Conservation (phyloP, 805 yeast genomes). For the Myxozyma geophila region DNA sequence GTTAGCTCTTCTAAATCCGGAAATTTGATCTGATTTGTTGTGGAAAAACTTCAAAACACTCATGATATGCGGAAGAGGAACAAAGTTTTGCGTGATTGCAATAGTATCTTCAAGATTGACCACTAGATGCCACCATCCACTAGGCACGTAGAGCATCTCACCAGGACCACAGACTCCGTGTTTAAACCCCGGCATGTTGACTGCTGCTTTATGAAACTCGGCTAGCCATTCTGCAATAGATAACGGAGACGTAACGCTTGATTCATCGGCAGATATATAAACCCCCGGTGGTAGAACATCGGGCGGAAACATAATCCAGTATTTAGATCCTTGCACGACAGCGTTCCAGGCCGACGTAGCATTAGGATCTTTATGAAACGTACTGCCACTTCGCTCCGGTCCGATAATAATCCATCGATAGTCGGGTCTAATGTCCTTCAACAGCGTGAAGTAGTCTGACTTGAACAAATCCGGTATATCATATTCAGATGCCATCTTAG, state of each 20-base stretch:
- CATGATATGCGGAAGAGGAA: conserved; percentile 64
- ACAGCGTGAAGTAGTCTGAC: conserved; percentile 56
- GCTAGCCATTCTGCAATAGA: conserved; percentile 92
- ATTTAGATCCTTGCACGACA: conserved; percentile 18
- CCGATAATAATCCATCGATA: conserved; percentile 92
- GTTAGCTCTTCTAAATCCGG: conserved; percentile 60
- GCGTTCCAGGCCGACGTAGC: conserved; percentile 91
- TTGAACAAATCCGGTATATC: conserved; percentile 35
- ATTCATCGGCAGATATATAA: conserved; percentile 68
- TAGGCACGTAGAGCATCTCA: conserved; percentile 85
- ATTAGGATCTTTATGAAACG: conserved; percentile 93
- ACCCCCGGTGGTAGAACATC: conserved; percentile 82
- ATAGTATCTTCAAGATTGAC: conserved; percentile 79
- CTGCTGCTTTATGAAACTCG: conserved; percentile 76
- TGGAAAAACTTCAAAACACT: conserved; percentile 69
- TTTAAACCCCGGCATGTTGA: conserved; percentile 52
- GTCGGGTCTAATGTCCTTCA: conserved; percentile 68
- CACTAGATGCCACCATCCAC: conserved; percentile 98
- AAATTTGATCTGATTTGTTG: conserved; percentile 68
- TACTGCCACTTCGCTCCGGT: conserved; percentile 79
- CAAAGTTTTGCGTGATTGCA: conserved; percentile 89
- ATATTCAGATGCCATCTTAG: conserved; percentile 56
- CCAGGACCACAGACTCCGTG: conserved; percentile 80
- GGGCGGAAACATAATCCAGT: conserved; percentile 71
- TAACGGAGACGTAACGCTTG: conserved; percentile 90